Percentiles rank a stretch among this genome's conserved stretches.
These are phyloP conservation scores for Epicoccum nigrum DNA, from an alignment of 2,329 filamentous ascomycete genomes.

Conservation along the genomic window DNA sequence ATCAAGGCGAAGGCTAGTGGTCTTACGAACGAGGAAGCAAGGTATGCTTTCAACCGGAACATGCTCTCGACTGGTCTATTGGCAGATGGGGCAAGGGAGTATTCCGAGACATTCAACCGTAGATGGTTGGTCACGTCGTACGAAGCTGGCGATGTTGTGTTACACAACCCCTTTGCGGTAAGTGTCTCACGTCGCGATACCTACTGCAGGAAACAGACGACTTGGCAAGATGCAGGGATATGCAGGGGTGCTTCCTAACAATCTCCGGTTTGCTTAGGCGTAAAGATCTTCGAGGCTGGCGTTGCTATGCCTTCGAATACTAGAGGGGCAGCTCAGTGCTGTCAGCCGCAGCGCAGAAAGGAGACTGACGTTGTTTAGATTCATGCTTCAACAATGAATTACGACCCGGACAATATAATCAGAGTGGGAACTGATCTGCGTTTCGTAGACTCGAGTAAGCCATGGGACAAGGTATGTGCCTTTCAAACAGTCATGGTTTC, in stretches of 20 bases:
- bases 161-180: constrained; percentile 42
- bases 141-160: constrained; percentile 59
- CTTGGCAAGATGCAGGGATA: too few relatives aligned
- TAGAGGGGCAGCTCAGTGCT: too few relatives aligned
- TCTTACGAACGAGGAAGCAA: constrained; percentile 59
- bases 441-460: constrained; percentile 59
- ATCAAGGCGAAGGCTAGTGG: constrained; percentile 56
- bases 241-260: too few relatives aligned
- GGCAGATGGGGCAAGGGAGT: constrained; percentile 56
- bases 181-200: neutral
- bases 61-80: constrained; percentile 64
- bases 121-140: constrained; percentile 61
- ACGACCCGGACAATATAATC: constrained; percentile 59
- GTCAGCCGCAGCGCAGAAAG: too few relatives aligned
- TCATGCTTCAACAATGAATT: constrained; percentile 63
- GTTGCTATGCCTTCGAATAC: too few relatives aligned
- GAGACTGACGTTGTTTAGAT: constrained; percentile 51
- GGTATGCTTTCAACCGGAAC: constrained; percentile 57
- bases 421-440: constrained; percentile 63
- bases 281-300: too few relatives aligned
- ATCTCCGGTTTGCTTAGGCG: too few relatives aligned
- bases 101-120: constrained; percentile 52
- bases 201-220: too few relatives aligned
- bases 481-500: neutral
- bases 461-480: constrained; percentile 56